phyloP scores from a whole-genome alignment of 345 rosid species.

The Pelargonium nanum region DNA sequence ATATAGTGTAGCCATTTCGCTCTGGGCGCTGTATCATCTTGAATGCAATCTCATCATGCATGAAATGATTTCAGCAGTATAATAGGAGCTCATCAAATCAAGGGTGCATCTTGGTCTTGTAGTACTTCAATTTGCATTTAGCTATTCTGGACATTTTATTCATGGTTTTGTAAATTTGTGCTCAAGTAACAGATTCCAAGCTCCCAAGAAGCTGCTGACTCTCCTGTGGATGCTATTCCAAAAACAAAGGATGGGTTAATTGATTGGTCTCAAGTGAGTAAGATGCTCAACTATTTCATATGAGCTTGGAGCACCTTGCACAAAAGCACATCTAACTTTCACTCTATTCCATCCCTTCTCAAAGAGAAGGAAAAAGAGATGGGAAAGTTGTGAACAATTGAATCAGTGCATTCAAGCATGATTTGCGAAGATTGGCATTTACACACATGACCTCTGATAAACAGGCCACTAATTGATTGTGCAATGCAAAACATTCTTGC shows the following conservation, averaged over 20 bases:
- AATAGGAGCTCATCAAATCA: not conserved
- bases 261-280: slow-evolving; percentile 87
- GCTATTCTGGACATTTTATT: not conserved
- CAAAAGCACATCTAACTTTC: not conserved
- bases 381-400: not conserved
- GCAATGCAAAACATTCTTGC: not conserved
- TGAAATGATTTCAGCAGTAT: not conserved
- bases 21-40: too few relatives aligned
- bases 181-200: slow-evolving; percentile 58
- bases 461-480: not conserved
- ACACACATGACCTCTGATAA: not conserved
- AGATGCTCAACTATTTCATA: slow-evolving; percentile 4
- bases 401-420: not conserved
- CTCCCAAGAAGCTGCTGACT: slow-evolving; percentile 44
- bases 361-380: too few relatives aligned
- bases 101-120: not conserved
- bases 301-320: not conserved
- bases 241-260: slow-evolving; percentile 64
- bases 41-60: not conserved
- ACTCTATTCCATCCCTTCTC: not conserved
- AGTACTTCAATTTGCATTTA: not conserved
- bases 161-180: not conserved
- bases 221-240: slow-evolving; percentile 55
- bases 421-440: not conserved
- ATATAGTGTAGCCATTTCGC: too few relatives aligned